Evolutionary conservation across 345 rosid species (phyloP).

Genomic region (Pugionium cornutum): DNA sequence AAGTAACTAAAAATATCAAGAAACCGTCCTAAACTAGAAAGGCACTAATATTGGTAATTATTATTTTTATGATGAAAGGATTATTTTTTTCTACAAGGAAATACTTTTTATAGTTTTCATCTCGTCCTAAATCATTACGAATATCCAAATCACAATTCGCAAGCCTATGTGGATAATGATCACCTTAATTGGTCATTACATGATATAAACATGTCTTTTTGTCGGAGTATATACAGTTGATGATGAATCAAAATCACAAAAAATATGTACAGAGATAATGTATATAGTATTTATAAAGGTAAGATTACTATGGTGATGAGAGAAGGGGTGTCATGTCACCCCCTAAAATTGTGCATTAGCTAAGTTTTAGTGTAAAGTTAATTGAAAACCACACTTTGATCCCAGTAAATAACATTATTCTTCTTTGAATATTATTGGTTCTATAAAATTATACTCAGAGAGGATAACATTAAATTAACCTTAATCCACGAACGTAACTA

Average conservation of each 20-base stretch:
- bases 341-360: no score
- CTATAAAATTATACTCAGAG: no score
- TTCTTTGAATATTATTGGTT: no score
- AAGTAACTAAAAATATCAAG: slow-evolving; percentile 10
- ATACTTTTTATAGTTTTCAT: slow-evolving; percentile 21
- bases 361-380: no score
- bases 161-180: slow-evolving; percentile 9
- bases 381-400: no score
- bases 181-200: slow-evolving; percentile 19
- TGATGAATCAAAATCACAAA: not conserved
- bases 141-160: not conserved
- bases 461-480: no score
- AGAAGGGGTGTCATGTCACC: no score
- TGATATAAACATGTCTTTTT: slow-evolving; percentile 19
- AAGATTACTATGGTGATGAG: no score
- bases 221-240: slow-evolving; percentile 11
- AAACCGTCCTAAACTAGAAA: slow-evolving; percentile 20
- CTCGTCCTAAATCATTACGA: slow-evolving; percentile 14
- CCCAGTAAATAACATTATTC: no score
- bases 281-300: no score
- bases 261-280: slow-evolving; percentile 10
- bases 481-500: no score
- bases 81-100: not conserved
- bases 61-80: slow-evolving; percentile 6
- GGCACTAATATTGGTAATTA: slow-evolving; percentile 1